Percentiles rank a stretch among this genome's conserved stretches.
phyloP scores from a whole-genome alignment of 2,329 filamentous ascomycete genomes.

The Clarireedia sp. region DNA sequence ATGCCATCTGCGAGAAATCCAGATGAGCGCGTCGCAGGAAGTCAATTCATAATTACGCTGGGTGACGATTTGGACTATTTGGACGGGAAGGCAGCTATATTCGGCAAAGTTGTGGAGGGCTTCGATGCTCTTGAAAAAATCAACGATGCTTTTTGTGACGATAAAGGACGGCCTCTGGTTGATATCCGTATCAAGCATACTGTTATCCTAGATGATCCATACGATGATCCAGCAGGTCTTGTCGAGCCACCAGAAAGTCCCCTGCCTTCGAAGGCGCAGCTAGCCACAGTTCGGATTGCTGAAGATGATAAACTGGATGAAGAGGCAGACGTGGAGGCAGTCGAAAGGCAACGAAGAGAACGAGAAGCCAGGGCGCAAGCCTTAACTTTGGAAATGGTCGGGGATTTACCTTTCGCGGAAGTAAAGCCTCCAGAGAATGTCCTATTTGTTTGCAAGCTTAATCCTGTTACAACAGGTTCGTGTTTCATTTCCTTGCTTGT shows the following conservation, averaged over 20 bases:
- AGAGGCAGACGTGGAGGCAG: constrained; percentile 66
- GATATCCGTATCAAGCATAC: constrained; percentile 95
- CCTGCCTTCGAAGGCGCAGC: constrained; percentile 71
- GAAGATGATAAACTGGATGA: constrained; percentile 78
- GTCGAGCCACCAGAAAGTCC: constrained; percentile 74
- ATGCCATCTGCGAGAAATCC: constrained; percentile 67
- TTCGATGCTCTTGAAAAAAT: constrained; percentile 93
- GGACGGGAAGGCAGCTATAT: constrained; percentile 89
- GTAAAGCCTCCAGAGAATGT: constrained; percentile 97
- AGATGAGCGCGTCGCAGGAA: constrained; percentile 74
- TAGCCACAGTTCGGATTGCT: constrained; percentile 84
- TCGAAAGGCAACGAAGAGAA: constrained; percentile 73
- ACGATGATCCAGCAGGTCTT: constrained; percentile 70
- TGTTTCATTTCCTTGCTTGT: too few relatives aligned
- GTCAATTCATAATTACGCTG: constrained; percentile 89
- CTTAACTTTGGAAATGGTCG: constrained; percentile 93
- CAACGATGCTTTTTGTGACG: constrained; percentile 81
- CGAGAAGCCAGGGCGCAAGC: constrained; percentile 90
- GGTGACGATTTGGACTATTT: constrained; percentile 84
- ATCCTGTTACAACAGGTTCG: constrained; percentile 75
- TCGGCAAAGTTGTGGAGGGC: constrained; percentile 91
- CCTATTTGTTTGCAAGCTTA: constrained; percentile 96
- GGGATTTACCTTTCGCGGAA: constrained; percentile 92
- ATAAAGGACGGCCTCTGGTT: constrained; percentile 77
- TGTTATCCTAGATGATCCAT: constrained; percentile 85